Percentiles rank a stretch among this genome's conserved stretches.
phyloP scores from a whole-genome alignment of 768 basidiomycete species.

The Russula sp. region DNA sequence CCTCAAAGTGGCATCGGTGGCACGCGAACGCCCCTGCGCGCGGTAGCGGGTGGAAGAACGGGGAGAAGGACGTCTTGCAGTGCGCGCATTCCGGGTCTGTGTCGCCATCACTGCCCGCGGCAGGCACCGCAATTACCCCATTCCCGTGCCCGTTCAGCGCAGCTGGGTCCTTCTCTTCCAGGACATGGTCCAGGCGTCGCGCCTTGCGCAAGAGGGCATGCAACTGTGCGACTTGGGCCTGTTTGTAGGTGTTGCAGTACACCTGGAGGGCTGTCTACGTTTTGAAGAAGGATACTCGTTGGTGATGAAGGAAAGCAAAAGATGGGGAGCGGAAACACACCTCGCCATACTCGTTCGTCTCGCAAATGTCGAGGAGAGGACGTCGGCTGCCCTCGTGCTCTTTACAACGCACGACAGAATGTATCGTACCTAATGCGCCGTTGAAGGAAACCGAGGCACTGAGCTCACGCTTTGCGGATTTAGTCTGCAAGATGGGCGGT shows the following conservation, averaged over 20 bases:
- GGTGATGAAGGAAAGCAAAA: not conserved
- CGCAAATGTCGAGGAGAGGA: constrained; percentile 77
- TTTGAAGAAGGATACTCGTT: not conserved
- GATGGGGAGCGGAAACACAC: constrained; percentile 39
- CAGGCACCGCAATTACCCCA: not conserved
- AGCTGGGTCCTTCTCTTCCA: constrained; percentile 37
- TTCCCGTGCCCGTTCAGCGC: constrained; percentile 21
- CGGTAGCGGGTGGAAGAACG: constrained; percentile 56
- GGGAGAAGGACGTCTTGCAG: constrained; percentile 68
- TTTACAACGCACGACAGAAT: constrained; percentile 23
- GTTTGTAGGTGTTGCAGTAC: constrained; percentile 82
- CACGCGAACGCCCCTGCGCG: constrained; percentile 34
- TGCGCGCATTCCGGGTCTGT: constrained; percentile 43
- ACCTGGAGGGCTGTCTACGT: constrained; percentile 82
- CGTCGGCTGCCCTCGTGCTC: constrained; percentile 37
- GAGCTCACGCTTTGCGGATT: constrained; percentile 66
- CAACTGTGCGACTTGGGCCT: constrained; percentile 60
- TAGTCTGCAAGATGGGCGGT: constrained; percentile 45
- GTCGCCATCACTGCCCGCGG: not conserved
- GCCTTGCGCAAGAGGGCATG: constrained; percentile 89
- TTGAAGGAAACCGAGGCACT: constrained; percentile 66
- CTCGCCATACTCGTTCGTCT: constrained; percentile 76
- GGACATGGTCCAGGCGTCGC: constrained; percentile 67
- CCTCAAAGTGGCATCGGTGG: constrained; percentile 42
- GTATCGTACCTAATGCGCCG: constrained; percentile 36